A percentile compares a stretch with the other conserved stretches of the same genome.
Evolutionary conservation across 305 asterid species (phyloP).

Genomic region (Fraxinus paxiana): DNA sequence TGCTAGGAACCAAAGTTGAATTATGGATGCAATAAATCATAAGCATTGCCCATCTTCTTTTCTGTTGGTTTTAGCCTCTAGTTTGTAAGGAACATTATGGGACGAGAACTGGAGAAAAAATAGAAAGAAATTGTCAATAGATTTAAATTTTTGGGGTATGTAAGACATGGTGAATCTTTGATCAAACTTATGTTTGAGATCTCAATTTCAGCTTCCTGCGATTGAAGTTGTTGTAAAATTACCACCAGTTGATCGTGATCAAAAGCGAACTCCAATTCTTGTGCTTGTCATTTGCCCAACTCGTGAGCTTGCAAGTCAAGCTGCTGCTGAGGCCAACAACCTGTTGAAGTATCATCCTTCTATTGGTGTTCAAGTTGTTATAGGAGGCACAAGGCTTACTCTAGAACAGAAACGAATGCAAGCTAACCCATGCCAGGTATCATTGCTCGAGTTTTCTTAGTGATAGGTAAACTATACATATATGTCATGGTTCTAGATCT

Average conservation of each 20-base stretch:
- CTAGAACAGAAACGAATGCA: conserved; percentile 87
- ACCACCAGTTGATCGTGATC: conserved; percentile 47
- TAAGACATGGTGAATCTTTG: conserved; percentile 9
- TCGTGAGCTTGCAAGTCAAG: conserved; percentile 91
- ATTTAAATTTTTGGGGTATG: background rate
- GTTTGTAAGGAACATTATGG: background rate
- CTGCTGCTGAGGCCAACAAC: conserved; percentile 82
- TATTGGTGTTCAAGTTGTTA: conserved; percentile 93
- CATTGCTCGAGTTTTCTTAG: background rate
- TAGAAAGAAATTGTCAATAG: background rate
- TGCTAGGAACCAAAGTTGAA: background rate
- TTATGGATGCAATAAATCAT: background rate
- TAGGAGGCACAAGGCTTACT: conserved; percentile 89
- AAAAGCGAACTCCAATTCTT: conserved; percentile 64
- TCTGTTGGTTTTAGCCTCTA: conserved; percentile 1
- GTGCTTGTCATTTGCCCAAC: conserved; percentile 95
- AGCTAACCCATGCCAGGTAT: conserved; percentile 92
- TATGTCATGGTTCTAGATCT: conserved; percentile 1
- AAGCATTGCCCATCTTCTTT: conserved; percentile 7
- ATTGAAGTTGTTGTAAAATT: conserved; percentile 71
- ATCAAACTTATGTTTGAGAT: conserved; percentile 20
- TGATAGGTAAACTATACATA: background rate
- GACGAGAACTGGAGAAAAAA: background rate
- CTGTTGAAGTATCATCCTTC: conserved; percentile 88
- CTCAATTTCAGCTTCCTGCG: conserved; percentile 81